Base-by-base conservation (phyloP, 2,329 filamentous ascomycete genomes). In the Colletotrichum trifolii region DNA sequence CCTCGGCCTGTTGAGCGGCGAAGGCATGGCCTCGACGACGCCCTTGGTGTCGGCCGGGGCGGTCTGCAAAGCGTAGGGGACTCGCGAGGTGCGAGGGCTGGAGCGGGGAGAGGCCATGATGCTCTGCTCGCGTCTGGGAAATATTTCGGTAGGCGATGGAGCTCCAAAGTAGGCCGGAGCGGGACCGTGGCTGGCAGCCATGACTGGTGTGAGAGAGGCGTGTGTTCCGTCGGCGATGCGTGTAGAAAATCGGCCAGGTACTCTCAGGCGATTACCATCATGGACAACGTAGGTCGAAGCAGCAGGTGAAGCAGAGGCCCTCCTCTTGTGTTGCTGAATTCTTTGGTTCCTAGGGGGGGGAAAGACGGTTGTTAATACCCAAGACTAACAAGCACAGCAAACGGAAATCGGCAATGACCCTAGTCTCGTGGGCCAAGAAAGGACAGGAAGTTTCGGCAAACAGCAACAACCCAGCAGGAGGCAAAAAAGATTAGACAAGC, bases 1-100 rank as follows among this genome's bases (percentile, higher is more conserved):
- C 58, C 75, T 73, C 10, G 79, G 78, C 5, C 77, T 71, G 69
- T 79, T 79, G 39, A 79, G 71, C 25, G 69, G 63, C 8, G 58
- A 47, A 2, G 70, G 73, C 10, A 69, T 55, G 11, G 64, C 71
- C 40, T 54, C 69, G 42, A 38, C 63, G 9, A 64, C 42, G 8
- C 40, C 69, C 25, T 67, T 67, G 25, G 70, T 67, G 39, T 71
- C 67, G 34, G 68, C 64, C 4, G 68, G 56, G 25, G 73, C 64
- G 7, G 71, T 73, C 58, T 78, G 74, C 33, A 75, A 69, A 4
- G 63, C 38, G 42, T 64, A 61, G 5, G 61, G 45, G 15, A 50
- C 50, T 38, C 61, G 57, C 35, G 61, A 39, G 25, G 47, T 48
- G 4, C 59, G 63, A 5, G 58, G 54, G 36, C 36, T 57, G 33